phyloP scores from a whole-genome alignment of 2,329 filamentous ascomycete genomes.

The Colletotrichum tropicicola region DNA sequence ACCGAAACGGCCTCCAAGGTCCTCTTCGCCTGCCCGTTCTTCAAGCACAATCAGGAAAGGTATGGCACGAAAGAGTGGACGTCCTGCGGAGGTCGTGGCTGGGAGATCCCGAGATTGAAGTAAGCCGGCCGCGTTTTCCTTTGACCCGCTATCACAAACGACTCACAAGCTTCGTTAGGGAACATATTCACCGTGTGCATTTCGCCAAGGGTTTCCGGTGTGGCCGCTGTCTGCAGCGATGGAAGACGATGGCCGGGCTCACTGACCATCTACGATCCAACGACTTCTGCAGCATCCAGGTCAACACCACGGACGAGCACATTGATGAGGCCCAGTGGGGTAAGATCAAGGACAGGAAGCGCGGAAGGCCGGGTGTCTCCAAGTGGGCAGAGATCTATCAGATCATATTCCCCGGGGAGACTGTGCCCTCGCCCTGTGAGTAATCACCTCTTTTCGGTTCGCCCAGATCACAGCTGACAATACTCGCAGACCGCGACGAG shows the following conservation, averaged over 20 bases:
- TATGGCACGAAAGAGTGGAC: constrained; percentile 1
- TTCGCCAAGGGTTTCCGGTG: neutral
- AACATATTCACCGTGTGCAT: neutral
- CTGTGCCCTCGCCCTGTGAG: neutral
- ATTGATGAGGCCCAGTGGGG: neutral
- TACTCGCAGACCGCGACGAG: neutral
- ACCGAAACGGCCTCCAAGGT: neutral
- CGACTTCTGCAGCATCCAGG: neutral
- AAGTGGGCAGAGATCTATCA: neutral
- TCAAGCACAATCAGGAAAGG: neutral
- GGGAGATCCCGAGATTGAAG: constrained; percentile 7
- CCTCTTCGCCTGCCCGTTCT: neutral
- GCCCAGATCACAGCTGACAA: too few relatives aligned
- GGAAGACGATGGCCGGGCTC: rapidly evolving
- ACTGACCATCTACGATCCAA: neutral
- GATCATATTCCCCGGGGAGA: neutral
- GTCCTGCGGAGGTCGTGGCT: neutral
- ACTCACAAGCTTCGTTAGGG: too few relatives aligned
- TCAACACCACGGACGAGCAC: neutral
- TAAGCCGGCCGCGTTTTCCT: neutral
- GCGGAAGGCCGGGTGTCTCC: neutral
- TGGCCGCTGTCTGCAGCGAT: neutral
- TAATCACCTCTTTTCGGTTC: too few relatives aligned
- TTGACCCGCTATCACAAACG: too few relatives aligned
- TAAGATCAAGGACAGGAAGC: neutral